Base-by-base conservation (phyloP, 495 filamentous ascomycete species). In the Xylaria intraflava region DNA sequence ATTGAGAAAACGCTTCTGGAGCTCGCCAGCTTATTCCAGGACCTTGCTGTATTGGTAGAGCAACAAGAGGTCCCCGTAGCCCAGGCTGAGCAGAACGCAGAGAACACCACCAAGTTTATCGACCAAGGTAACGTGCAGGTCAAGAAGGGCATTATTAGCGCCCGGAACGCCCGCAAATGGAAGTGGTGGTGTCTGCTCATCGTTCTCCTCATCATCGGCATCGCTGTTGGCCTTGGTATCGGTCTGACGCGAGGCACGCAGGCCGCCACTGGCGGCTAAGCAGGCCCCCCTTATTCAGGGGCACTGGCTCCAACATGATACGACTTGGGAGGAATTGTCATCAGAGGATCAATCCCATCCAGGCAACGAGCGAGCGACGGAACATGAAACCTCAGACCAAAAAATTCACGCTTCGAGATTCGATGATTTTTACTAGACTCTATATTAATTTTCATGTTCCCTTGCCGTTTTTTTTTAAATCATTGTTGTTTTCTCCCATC, bases 111-210 rank as follows among this genome's bases (percentile, higher is more conserved):
- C 46, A 68, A 75, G 43, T 76, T 87, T 57, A 73, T 85, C 19
- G 70, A 78, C 53, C 69, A 78, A 39, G 86, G 73, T 56, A 85
- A 84, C 66, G 57, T 59, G 29, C 75, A 89, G 26, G 73, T 89
- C 19, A 73, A 76, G 59, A 77, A 79, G 65, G 85, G 78, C 53
- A 81, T 84, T 55, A 64, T 74, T 55, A 70, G 72, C 56, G 83
- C 83, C 36, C 69, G 75, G 57, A 70, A 76, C 53, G 72, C 77
- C 48, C 73, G 81, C 52, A 82, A 73, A 67, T 76, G 85, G 68
- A 89, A 88, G 75, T 88, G 86, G 86, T 85, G 78, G 76, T 83
- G 79, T 59, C 69, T 87, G 24, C 58, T 77, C 53, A 68, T 87
- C 61, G 66, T 70, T n/a, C 67, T 88, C 17, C 63, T 80, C 57